Evolutionary conservation across 208 protist species (phyloP).

Genomic region (Novymonas esmeraldas): DNA sequence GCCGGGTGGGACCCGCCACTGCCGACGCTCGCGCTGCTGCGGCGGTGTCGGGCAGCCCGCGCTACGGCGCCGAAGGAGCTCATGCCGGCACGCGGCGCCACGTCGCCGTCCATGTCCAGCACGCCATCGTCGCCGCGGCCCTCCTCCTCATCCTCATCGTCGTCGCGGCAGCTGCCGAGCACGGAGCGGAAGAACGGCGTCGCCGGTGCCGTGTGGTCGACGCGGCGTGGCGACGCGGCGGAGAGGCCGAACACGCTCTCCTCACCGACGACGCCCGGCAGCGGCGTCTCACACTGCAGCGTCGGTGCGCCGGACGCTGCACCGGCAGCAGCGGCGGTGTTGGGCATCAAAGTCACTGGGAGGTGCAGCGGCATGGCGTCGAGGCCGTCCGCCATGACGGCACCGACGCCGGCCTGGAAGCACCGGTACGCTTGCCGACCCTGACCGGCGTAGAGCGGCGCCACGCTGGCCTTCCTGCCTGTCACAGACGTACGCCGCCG

Average conservation of each 20-base stretch:
- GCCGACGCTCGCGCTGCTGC: slow-evolving; percentile 1
- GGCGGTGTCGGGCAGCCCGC: not conserved
- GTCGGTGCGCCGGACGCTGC: not conserved
- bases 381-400: not conserved
- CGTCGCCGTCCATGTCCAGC: not conserved
- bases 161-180: not conserved
- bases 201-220: not conserved
- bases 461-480: too few species aligned
- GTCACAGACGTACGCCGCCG: too few species aligned
- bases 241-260: not conserved
- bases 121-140: not conserved
- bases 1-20: not conserved
- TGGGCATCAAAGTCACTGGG: too few species aligned
- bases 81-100: not conserved
- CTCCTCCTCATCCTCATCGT: not conserved
- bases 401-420: not conserved
- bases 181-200: slow-evolving; percentile 3
- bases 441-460: slow-evolving; percentile 10
- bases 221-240: not conserved
- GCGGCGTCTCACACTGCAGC: not conserved
- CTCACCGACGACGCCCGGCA: not conserved
- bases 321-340: not conserved
- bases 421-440: not conserved
- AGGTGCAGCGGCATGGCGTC: not conserved
- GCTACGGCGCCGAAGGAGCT: not conserved